Percentiles rank a stretch among this genome's conserved stretches.
phyloP scores from a whole-genome alignment of 2,329 filamentous ascomycete species.

The Arthroderma sp. region DNA sequence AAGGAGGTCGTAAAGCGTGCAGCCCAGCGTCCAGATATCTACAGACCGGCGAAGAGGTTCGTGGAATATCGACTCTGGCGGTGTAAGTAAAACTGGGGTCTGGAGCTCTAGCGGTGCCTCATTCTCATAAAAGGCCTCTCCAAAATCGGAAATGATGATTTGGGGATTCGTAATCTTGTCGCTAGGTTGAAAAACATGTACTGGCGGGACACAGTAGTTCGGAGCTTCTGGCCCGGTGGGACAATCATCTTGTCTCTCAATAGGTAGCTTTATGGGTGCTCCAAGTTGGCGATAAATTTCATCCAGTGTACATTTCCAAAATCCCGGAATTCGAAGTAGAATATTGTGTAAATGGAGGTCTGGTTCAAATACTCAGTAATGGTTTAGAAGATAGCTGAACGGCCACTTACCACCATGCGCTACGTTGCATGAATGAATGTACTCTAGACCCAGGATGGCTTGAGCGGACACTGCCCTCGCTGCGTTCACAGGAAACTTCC shows the following conservation, averaged over 20 bases:
- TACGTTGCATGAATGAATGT: constrained; percentile 9
- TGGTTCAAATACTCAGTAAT: constrained; percentile 5
- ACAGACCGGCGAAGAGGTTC: constrained; percentile 5
- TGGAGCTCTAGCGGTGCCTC: background rate
- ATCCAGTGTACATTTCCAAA: background rate
- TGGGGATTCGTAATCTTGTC: background rate
- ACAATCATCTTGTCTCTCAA: no score
- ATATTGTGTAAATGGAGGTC: constrained; percentile 17
- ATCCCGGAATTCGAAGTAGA: constrained; percentile 12
- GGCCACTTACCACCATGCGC: constrained; percentile 9
- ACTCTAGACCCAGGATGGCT: constrained; percentile 9
- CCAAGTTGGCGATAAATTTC: no score
- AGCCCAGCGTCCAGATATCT: constrained; percentile 8
- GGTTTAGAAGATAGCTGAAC: no score
- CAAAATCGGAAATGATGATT: background rate
- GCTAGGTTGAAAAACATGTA: background rate
- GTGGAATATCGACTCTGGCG: constrained; percentile 6
- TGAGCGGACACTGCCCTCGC: constrained; percentile 9
- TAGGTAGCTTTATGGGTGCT: no score
- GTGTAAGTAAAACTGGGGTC: background rate
- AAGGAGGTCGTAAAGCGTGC: constrained; percentile 6
- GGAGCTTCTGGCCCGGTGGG: background rate
- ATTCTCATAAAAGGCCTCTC: background rate
- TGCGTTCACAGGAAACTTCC: constrained; percentile 9
- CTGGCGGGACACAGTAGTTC: background rate